Conservation (phyloP, 2,329 filamentous ascomycete genomes). For the Xylariaceae sp. region DNA sequence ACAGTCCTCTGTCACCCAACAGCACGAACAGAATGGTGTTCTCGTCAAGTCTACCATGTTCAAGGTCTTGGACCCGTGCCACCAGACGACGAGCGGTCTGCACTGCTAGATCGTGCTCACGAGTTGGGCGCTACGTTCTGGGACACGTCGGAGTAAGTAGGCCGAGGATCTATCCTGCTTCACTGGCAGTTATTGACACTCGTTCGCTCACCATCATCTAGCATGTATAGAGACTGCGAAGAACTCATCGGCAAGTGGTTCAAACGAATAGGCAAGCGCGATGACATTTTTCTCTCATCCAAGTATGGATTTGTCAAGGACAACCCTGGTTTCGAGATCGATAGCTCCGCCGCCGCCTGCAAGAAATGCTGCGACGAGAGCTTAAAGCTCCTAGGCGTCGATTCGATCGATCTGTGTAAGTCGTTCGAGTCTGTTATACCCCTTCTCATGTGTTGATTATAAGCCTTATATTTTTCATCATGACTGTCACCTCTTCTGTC, state of each 20-base stretch:
- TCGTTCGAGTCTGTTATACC: no score
- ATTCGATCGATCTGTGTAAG: constrained; percentile 40
- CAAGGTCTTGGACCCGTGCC: constrained; percentile 2
- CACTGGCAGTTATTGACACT: not conserved
- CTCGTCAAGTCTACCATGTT: no score
- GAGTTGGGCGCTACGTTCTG: constrained; percentile 40
- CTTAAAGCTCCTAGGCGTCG: constrained; percentile 37
- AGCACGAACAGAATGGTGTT: no score
- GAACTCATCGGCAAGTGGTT: constrained; percentile 48
- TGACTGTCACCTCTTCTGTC: no score
- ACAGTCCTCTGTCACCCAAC: no score
- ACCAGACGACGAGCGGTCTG: constrained; percentile 39
- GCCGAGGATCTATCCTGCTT: not conserved
- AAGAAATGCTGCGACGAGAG: constrained; percentile 38
- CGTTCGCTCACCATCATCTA: not conserved
- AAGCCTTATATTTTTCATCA: no score
- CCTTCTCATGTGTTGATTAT: no score
- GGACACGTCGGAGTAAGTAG: constrained; percentile 37
- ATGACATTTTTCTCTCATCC: constrained; percentile 49
- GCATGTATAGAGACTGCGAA: constrained; percentile 43
- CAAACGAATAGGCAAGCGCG: constrained; percentile 37
- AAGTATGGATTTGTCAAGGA: constrained; percentile 42
- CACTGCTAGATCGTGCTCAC: constrained; percentile 41
- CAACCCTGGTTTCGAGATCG: constrained; percentile 18
- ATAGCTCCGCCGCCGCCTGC: constrained; percentile 39